Evolutionary conservation across 1,284 basidiomycete species (phyloP).

Genomic region (Heterobasidion occidentale): DNA sequence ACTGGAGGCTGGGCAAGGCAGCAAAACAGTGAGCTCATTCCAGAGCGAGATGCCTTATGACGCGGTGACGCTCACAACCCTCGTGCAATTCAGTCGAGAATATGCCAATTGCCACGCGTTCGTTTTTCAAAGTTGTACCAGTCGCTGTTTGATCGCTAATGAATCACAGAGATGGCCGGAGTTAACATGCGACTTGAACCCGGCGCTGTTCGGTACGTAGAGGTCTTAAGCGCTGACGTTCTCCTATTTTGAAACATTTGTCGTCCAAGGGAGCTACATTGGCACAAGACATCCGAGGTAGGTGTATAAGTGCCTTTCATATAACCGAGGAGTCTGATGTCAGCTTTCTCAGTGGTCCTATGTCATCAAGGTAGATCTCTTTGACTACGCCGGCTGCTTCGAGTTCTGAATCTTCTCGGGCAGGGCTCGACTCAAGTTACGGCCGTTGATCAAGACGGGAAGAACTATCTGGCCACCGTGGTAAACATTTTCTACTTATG

Average conservation of each 20-base stretch:
- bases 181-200: constrained; percentile 66
- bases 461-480: constrained; percentile 53
- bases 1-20: constrained; percentile 71
- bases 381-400: neutral
- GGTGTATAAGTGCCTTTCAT: constrained; percentile 11
- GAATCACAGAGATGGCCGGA: constrained; percentile 43
- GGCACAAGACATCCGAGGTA: constrained; percentile 66
- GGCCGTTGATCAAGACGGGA: constrained; percentile 51
- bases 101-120: constrained; percentile 56
- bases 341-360: constrained; percentile 48
- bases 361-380: constrained; percentile 39
- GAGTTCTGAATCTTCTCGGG: neutral
- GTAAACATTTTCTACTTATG: constrained; percentile 19
- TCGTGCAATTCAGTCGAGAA: constrained; percentile 29
- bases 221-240: neutral
- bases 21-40: constrained; percentile 41
- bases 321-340: neutral
- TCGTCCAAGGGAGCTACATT: constrained; percentile 54
- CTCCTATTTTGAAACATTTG: neutral
- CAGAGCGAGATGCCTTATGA: too few relatives aligned
- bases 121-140: constrained; percentile 1
- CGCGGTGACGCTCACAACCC: too few relatives aligned
- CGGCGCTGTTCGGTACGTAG: constrained; percentile 50
- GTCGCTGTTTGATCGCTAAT: too few relatives aligned
- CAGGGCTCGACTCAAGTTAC: constrained; percentile 60